Base-by-base conservation (phyloP, 2,329 filamentous ascomycete species). In the Phoma herbarum region DNA sequence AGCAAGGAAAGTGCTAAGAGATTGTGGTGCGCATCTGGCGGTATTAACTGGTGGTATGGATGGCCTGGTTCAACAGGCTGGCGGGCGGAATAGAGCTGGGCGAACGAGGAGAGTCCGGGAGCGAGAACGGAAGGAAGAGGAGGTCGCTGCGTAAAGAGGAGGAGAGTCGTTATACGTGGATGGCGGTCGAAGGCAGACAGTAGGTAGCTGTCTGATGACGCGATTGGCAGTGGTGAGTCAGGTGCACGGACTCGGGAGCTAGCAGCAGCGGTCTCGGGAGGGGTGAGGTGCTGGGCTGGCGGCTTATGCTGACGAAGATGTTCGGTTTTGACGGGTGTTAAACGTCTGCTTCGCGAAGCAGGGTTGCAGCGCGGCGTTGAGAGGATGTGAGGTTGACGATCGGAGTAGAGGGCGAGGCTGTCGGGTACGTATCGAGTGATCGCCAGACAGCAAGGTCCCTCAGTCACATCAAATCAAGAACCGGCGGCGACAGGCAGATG, bases 21-120 rank as follows among this genome's bases (percentile, higher is more conserved):
- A 79, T 71, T 77, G 78, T 79, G 66, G 68, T 77, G 72, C 73
- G 78, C 78, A 80, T 78, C 76, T 73, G 75, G 65, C 63, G 66
- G 70, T 73, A 78, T 77, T 77, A 77, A 73, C 71, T 73, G 65
- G 45, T 31, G 67, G 64, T 75, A 73, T 68, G 67, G 71, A 75
- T 71, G 70, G 72, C 73, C 70, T 73, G 75, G 64, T 62, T 76
- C 75, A 77, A 75, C 75, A 75, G 77, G 74, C 71, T 66, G 68
- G 71, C 62, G 63, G 65, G 42, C 56, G 56, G 57, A 60, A 62
- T 64, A 45, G 51, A 54, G 49, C 57, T 60, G 60, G 16, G 63
- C 61, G 68, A 63, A 64, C 48, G 63, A 37, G 70, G 66, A 65
- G 69, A 60, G 73, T 72, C 73, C 70, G 62, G 60, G 59, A 64